A percentile compares a stretch with the other conserved stretches of the same genome.
Evolutionary conservation across 768 basidiomycete species (phyloP).

Genomic region (Mycena latifolia): DNA sequence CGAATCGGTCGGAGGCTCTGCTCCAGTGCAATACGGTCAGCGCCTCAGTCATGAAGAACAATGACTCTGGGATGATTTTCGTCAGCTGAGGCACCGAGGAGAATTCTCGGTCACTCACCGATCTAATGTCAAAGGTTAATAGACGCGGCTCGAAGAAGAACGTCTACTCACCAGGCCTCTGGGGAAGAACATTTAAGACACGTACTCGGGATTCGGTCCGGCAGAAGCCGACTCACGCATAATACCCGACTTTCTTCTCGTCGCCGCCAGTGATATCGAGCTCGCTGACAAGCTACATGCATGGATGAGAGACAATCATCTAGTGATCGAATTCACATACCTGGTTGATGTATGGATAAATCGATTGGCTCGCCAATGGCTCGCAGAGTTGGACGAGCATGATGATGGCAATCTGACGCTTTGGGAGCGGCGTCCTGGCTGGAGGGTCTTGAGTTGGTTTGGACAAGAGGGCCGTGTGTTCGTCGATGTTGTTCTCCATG

Average conservation of each 20-base stretch:
- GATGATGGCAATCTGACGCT: background rate
- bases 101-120: too few relatives aligned
- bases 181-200: background rate
- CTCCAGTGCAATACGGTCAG: slow-evolving; percentile 65
- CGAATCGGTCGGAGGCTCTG: slow-evolving; percentile 60
- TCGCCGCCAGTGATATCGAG: slow-evolving; percentile 56
- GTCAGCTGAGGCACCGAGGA: background rate
- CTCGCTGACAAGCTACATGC: slow-evolving; percentile 7
- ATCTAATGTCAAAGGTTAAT: too few relatives aligned
- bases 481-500: too few relatives aligned
- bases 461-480: too few relatives aligned
- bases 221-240: slow-evolving; percentile 54
- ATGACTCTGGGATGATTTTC: slow-evolving; percentile 49
- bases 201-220: too few relatives aligned
- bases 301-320: too few relatives aligned
- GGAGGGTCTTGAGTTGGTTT: too few relatives aligned
- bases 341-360: too few relatives aligned
- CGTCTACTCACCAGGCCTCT: slow-evolving; percentile 21
- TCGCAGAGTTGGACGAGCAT: background rate
- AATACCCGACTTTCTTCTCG: slow-evolving; percentile 57
- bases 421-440: too few relatives aligned
- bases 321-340: too few relatives aligned
- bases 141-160: too few relatives aligned
- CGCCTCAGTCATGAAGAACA: slow-evolving; percentile 65
- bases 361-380: too few relatives aligned